Percentiles rank a stretch among this genome's conserved stretches.
Evolutionary conservation across 305 asterid species (phyloP).

Genomic region (Fraxinus baroniana): DNA sequence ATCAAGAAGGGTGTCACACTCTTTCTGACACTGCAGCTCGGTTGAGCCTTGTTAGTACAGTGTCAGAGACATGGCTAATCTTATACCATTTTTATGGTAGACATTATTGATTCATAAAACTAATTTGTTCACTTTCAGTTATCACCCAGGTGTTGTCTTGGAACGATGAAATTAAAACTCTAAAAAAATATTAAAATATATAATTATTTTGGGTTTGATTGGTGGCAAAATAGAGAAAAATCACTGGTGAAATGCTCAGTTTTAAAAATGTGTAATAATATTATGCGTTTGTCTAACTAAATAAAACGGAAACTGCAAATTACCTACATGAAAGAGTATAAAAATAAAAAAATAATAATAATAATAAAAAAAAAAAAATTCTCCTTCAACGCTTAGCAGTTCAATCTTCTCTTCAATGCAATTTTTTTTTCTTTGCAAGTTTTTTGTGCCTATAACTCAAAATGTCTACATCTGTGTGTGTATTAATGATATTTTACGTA

Average conservation of each 20-base stretch:
- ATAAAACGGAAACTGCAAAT: not conserved
- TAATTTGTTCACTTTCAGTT: slow-evolving; percentile 17
- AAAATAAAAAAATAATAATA: no score
- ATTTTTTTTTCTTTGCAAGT: not conserved
- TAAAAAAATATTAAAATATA: not conserved
- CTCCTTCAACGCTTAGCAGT: not conserved
- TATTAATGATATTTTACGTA: no score
- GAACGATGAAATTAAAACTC: not conserved
- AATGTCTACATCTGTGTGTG: no score
- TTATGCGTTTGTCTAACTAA: not conserved
- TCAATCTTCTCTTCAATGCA: not conserved
- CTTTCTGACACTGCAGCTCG: no score
- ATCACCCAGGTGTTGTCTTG: slow-evolving; percentile 19
- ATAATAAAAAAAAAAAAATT: no score
- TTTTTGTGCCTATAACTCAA: no score
- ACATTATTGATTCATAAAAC: slow-evolving; percentile 14
- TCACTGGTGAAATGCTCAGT: not conserved
- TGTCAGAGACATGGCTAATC: not conserved
- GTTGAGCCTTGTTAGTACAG: not conserved
- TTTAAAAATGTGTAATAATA: slow-evolving; percentile 4
- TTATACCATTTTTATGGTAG: not conserved
- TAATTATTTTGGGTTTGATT: not conserved
- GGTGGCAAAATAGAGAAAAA: not conserved
- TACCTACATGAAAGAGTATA: not conserved
- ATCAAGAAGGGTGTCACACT: no score